phyloP scores from a whole-genome alignment of 371 early-diverging fungal genomes.

The Rhizopus delemar region DNA sequence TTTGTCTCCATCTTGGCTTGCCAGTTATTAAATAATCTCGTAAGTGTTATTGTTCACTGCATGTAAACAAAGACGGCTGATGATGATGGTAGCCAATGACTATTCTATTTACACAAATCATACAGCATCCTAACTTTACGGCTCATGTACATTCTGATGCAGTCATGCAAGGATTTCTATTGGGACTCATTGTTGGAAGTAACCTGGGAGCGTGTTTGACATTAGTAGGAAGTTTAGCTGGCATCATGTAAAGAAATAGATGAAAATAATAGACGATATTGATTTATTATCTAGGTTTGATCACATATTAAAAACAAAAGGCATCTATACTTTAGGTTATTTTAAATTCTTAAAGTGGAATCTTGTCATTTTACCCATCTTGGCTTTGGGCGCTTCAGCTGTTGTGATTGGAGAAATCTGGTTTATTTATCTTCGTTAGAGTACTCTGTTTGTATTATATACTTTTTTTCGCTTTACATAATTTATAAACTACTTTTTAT shows the following conservation, averaged over 20 bases:
- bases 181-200: constrained; percentile 75
- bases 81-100: constrained; percentile 62
- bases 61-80: not conserved
- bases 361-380: constrained; percentile 58
- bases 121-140: constrained; percentile 67
- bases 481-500: too few species aligned
- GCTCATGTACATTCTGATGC: constrained; percentile 27
- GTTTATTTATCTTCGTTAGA: constrained; percentile 33
- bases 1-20: constrained; percentile 69
- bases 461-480: too few species aligned
- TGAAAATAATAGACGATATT: not conserved
- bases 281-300: constrained; percentile 43
- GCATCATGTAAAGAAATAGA: constrained; percentile 63
- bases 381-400: constrained; percentile 50
- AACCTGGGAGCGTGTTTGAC: constrained; percentile 82
- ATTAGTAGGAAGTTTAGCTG: constrained; percentile 75
- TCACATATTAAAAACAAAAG: constrained; percentile 63
- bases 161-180: constrained; percentile 61
- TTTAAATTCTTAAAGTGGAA: constrained; percentile 66
- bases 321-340: constrained; percentile 54
- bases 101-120: constrained; percentile 73
- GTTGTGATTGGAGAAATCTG: constrained; percentile 57
- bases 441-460: too few species aligned
- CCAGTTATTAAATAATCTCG: constrained; percentile 77
- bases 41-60: constrained; percentile 3